Base-by-base conservation (phyloP, 495 filamentous ascomycete species). In the Aspergillus wentii region DNA sequence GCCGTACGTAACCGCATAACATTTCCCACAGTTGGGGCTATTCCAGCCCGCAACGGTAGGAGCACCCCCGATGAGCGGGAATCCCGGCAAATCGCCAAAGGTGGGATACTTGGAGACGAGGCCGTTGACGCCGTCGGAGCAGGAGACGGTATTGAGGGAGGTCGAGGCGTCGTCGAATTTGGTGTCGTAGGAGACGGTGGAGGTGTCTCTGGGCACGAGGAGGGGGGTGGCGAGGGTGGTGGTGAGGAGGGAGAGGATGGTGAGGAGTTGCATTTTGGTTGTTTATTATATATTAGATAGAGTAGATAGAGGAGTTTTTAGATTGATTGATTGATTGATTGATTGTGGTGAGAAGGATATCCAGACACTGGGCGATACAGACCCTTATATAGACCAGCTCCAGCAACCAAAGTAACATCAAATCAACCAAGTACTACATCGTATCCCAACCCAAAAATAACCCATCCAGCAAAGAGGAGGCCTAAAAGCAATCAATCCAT, bases 51-150 rank as follows among this genome's bases (percentile, higher is more conserved):
- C 46, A 15, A 88, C 68, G 17, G 74, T 76, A 21, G 68, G 64
- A 1, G 72, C 64, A 35, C 78, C 84, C n/a, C 79, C 84, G 41
- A 88, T 76, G 49, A 67, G 58, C 2, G 75, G 71, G 65, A 79
- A 85, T 7, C 33, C 40, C 0, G 72, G 72, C 36, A 86, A 43
- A 8, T 65, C 53, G 15, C 66, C 67, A 35, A 89, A 74, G 20
- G 80, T 78, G 43, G 80, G 77, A 57, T 82, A 81, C 51, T 83
- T 73, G 51, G 75, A 59, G 20, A 85, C 60, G 46, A 82, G 83
- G 21, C 81, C 84, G 38, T 84, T 64, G 35, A 53, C 35, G 21
- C 68, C 69, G 43, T 75, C 61, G 36, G 78, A 74, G 44, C 67
- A 71, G 30, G 82, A 64, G 57, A 85, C 83, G 30, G 55, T 76